These are phyloP conservation scores for Fusarium tupiense DNA, from an alignment of 2,329 filamentous ascomycete genomes.

Conservation along the genomic window DNA sequence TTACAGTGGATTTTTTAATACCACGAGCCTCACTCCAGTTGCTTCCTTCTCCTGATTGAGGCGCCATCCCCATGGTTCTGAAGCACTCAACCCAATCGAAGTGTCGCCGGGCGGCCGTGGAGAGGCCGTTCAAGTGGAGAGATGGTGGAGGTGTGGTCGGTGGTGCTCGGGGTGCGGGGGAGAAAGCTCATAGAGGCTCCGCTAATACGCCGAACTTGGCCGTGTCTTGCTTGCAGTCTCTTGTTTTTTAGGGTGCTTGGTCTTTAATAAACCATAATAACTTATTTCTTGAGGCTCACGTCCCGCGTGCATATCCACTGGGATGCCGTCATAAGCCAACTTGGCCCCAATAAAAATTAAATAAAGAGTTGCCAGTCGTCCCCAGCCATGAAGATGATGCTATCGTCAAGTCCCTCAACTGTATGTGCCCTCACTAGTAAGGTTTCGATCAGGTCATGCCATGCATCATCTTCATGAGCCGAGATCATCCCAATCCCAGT, in stretches of 20 bases:
- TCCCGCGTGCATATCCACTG: constrained; percentile 14
- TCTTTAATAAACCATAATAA: background rate
- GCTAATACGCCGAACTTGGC: constrained; percentile 44
- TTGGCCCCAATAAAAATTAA: background rate
- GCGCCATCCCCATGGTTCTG: constrained; percentile 22
- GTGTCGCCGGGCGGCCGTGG: constrained; percentile 34
- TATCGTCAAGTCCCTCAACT: constrained; percentile 17
- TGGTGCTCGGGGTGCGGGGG: constrained; percentile 41
- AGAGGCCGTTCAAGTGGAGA: constrained; percentile 36
- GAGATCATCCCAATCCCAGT: constrained; percentile 32
- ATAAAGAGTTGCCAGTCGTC: background rate
- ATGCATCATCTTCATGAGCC: constrained; percentile 33
- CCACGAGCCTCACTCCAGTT: constrained; percentile 27
- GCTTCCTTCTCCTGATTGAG: constrained; percentile 24
- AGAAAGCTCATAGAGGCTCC: constrained; percentile 37
- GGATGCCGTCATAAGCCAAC: constrained; percentile 31
- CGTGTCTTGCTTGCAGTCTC: constrained; percentile 28
- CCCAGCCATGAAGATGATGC: constrained; percentile 14
- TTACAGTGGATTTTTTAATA: constrained; percentile 27
- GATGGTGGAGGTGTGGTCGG: constrained; percentile 31
- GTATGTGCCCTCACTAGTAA: constrained; percentile 12
- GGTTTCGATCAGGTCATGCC: constrained; percentile 37
- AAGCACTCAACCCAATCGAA: constrained; percentile 29
- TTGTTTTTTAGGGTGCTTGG: constrained; percentile 2
- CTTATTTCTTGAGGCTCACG: constrained; percentile 15